Evolutionary conservation across 129 eudicot genomes (phyloP), one percentile per base, ranked within the genome.

Genomic region (Artemisia argyi): DNA sequence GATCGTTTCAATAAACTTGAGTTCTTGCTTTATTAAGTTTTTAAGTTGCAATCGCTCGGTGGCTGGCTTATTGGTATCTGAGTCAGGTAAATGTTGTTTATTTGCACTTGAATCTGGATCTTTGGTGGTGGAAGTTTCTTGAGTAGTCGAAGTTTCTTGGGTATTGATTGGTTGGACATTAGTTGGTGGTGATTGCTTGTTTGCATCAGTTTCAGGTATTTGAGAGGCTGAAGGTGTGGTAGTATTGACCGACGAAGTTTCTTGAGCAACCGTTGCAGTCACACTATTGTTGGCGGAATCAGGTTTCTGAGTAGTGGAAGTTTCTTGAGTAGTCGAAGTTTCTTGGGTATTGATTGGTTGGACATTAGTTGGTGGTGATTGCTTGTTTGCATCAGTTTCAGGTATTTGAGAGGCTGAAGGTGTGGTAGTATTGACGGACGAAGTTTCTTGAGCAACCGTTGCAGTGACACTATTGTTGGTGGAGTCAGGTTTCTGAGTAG

Each of bases 11-110:
- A 74, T 22, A 52, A 53, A 74, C 0, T 53, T 7, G 46, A 74
- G 22, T 9, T 74, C 79, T 65, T 65, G 64, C 20, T 17, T 12
- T 51, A 54, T 66, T 66, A 74, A 74, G 65, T 42, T 74, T 30
- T 3, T 4, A 72, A 72, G 67, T 26, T 72, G 46, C 15, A 14
- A 42, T 46, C 58, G 68, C 57, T 44, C 58, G n/a, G n/a, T n/a
- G 46, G 46, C 46, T 39, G 1, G 46, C 46, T 7, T 39, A 39
- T 39, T 39, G 46, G 46, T 7, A 39, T 11, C 9, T 8, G 46
- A 39, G 10, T 39, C 46, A 7, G 46, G 11, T 7, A 7, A 39
- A 7, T 11, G 9, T 39, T 39, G 46, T 39, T 39, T 39, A 39
- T 39, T 39, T 7, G 10, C 46, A 39, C 11, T 39, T 39, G 46